A percentile compares a stretch with the other conserved stretches of the same genome.
Evolutionary conservation across 352 stramenopile species (phyloP).

Genomic region (Globisporangium polare): DNA sequence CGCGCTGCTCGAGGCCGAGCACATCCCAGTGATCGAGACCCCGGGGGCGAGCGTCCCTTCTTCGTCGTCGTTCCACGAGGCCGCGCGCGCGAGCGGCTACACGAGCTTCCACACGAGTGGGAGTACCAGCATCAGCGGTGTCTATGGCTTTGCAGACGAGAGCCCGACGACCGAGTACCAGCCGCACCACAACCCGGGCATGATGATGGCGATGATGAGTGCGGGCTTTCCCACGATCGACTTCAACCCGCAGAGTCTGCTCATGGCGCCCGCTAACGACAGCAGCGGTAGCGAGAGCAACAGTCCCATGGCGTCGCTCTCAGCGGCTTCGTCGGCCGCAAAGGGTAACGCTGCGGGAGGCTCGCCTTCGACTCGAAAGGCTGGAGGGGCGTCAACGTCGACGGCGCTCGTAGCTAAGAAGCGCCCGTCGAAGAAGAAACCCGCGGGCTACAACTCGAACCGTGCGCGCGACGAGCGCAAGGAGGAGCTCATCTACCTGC

Average conservation of each 20-base stretch:
- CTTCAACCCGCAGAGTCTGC: constrained; percentile 14
- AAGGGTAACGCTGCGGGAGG: neutral
- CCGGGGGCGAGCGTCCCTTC: constrained; percentile 1
- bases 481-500: constrained; percentile 66
- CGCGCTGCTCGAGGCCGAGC: constrained; percentile 12
- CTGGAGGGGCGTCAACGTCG: constrained; percentile 16
- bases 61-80: constrained; percentile 1
- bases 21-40: constrained; percentile 11
- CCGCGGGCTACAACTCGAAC: constrained; percentile 45
- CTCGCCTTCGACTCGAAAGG: neutral
- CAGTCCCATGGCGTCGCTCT: neutral
- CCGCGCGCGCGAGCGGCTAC: neutral
- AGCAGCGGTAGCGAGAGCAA: constrained; percentile 6
- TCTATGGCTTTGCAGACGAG: neutral
- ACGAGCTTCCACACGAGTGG: neutral
- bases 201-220: constrained; percentile 20
- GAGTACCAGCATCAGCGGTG: neutral
- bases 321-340: constrained; percentile 12
- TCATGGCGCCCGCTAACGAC: constrained; percentile 6
- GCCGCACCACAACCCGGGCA: constrained; percentile 15
- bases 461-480: constrained; percentile 53
- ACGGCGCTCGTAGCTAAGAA: constrained; percentile 25
- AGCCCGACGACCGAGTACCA: constrained; percentile 5
- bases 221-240: constrained; percentile 15
- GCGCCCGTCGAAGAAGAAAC: constrained; percentile 29